Conservation (phyloP, 495 filamentous ascomycete species). For the Aspergillus homomorphus region DNA sequence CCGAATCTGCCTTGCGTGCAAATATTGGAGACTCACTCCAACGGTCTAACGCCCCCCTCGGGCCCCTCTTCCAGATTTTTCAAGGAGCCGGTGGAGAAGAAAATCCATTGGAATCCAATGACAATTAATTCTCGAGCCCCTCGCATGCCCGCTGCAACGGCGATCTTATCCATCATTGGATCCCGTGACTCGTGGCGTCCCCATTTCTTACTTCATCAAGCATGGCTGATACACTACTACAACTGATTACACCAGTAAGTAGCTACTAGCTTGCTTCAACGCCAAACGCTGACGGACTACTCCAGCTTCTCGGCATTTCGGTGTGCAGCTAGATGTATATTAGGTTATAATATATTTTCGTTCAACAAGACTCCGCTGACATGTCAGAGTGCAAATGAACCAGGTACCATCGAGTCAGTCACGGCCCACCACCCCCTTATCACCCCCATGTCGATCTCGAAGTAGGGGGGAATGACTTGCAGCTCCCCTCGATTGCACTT, state of each 20-base stretch:
- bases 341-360: no score
- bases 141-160: conserved; percentile 2
- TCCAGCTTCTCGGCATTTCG: neutral
- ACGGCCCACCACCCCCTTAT: neutral
- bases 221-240: neutral
- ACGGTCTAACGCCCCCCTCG: no score
- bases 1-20: neutral
- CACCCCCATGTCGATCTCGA: neutral
- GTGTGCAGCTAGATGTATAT: neutral
- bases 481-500: neutral
- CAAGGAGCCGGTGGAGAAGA: neutral
- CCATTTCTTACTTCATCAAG: conserved; percentile 3
- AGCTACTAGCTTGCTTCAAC: no score
- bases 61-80: neutral
- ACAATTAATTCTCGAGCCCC: neutral
- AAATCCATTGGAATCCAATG: neutral
- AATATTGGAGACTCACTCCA: neutral
- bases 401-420: neutral
- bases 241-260: no score
- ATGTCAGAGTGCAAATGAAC: neutral
- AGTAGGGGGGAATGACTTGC: neutral
- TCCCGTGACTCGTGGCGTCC: neutral
- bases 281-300: neutral
- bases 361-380: neutral
- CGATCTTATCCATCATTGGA: conserved; percentile 2